Conservation (phyloP, 768 basidiomycete genomes). For the Mycena vulgaris region DNA sequence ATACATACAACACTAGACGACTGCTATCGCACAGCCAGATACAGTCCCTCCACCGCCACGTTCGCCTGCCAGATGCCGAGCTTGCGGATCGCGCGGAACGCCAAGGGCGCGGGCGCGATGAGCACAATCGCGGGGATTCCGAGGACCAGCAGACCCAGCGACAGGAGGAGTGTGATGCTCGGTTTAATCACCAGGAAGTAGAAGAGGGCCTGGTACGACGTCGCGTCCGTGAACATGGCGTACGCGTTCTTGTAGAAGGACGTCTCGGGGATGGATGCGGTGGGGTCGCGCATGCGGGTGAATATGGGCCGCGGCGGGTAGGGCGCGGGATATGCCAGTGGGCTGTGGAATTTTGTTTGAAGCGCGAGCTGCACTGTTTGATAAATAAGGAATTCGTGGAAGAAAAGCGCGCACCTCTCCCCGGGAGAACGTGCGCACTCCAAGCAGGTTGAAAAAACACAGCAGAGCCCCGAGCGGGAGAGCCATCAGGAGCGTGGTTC, state of each 20-base stretch:
- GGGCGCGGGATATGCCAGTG: slow-evolving; percentile 73
- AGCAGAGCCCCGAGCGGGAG: slow-evolving; percentile 84
- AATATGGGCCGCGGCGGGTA: slow-evolving; percentile 84
- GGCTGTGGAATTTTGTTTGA: slow-evolving; percentile 79
- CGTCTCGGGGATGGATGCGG: slow-evolving; percentile 62
- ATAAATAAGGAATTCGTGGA: neutral
- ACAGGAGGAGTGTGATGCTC: slow-evolving; percentile 79
- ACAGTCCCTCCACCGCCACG: slow-evolving; percentile 82
- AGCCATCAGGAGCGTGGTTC: slow-evolving; percentile 85
- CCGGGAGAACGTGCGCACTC: slow-evolving; percentile 78
- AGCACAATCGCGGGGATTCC: slow-evolving; percentile 72
- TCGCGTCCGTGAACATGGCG: slow-evolving; percentile 88
- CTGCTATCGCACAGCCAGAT: slow-evolving; percentile 57
- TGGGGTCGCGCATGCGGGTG: slow-evolving; percentile 68
- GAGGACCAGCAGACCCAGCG: slow-evolving; percentile 67
- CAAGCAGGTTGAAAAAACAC: slow-evolving; percentile 84
- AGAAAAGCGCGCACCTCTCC: slow-evolving; percentile 68
- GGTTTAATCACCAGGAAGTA: slow-evolving; percentile 93
- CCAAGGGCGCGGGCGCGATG: slow-evolving; percentile 77
- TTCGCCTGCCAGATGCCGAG: slow-evolving; percentile 90
- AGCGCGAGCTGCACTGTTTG: slow-evolving; percentile 65
- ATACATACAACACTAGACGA: slow-evolving; percentile 15
- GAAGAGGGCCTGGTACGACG: slow-evolving; percentile 88
- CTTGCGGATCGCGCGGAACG: slow-evolving; percentile 73
- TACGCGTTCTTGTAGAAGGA: slow-evolving; percentile 89